A percentile compares a stretch with the other conserved stretches of the same genome.
Evolutionary conservation across 192 early-diverging fungal species (phyloP).

Genomic region (Gonapodya sp.): DNA sequence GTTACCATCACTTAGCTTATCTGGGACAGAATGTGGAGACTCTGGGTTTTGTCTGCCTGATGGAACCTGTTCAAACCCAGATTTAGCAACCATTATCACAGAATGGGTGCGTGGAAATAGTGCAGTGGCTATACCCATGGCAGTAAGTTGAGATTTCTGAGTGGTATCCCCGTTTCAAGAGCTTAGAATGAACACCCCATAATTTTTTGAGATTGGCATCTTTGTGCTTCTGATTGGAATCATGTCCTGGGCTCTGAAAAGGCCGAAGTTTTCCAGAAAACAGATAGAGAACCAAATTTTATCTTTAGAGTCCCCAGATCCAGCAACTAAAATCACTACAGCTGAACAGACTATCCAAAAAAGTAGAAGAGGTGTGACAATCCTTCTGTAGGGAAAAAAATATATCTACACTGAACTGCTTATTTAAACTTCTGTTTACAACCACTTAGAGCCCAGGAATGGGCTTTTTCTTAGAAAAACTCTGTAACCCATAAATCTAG

Average conservation of each 20-base stretch:
- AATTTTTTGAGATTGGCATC: not conserved
- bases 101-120: not conserved
- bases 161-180: not conserved
- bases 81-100: not conserved
- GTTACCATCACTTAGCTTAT: not conserved
- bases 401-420: too few relatives aligned
- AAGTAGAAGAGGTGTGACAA: too few relatives aligned
- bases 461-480: too few relatives aligned
- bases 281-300: not conserved
- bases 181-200: not conserved
- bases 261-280: not conserved
- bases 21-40: constrained; percentile 1
- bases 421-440: too few relatives aligned
- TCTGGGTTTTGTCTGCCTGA: not conserved
- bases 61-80: constrained; percentile 6
- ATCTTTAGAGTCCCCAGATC: not conserved
- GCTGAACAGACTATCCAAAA: too few relatives aligned
- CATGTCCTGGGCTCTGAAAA: not conserved
- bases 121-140: not conserved
- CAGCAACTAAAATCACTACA: too few relatives aligned
- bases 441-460: too few relatives aligned
- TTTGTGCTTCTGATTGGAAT: not conserved
- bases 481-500: too few relatives aligned
- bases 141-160: not conserved
- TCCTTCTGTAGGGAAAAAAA: too few relatives aligned